Percentiles rank a stretch among this genome's conserved stretches.
phyloP scores from a whole-genome alignment of 805 yeast species.

The Hanseniaspora taiwanica region DNA sequence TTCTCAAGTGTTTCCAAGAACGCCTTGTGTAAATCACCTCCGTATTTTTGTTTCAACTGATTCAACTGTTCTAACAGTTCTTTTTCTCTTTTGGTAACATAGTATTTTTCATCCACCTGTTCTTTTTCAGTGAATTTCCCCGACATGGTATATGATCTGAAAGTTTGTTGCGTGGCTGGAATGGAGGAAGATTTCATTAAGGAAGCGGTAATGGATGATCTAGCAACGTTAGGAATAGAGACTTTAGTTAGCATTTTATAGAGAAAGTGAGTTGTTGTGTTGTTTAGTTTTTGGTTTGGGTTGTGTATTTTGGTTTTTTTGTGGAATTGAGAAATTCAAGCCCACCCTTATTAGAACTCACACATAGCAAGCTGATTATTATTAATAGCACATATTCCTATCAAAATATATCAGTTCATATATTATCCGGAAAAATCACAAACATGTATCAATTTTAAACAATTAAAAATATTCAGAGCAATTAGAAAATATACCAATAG shows the following conservation, averaged over 20 bases:
- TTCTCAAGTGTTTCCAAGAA: conserved; percentile 16
- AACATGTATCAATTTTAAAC: too few species aligned
- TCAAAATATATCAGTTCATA: too few species aligned
- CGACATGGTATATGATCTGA: conserved; percentile 21
- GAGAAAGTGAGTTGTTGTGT: neutral
- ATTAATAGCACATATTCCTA: too few species aligned
- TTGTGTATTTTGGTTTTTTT: too few species aligned
- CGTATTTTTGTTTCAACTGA: conserved; percentile 59
- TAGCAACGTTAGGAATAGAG: conserved; percentile 17
- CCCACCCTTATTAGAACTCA: too few species aligned
- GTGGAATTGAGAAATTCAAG: too few species aligned
- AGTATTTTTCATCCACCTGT: conserved; percentile 79
- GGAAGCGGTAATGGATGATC: conserved; percentile 24
- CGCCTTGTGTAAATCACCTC: conserved; percentile 38
- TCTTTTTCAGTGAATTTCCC: conserved; percentile 77
- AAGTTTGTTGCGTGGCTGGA: conserved; percentile 33
- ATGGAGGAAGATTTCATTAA: conserved; percentile 10
- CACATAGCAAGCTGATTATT: too few species aligned
- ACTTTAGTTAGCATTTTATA: neutral
- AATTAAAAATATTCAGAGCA: too few species aligned
- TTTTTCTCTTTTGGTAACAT: conserved; percentile 78
- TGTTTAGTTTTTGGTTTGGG: neutral
- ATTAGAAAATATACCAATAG: too few species aligned
- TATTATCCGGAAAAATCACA: too few species aligned
- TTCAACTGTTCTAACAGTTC: conserved; percentile 69